These are phyloP conservation scores for Lodderomyces jiufengensis DNA, from an alignment of 1,139 yeast species.

Conservation along the genomic window DNA sequence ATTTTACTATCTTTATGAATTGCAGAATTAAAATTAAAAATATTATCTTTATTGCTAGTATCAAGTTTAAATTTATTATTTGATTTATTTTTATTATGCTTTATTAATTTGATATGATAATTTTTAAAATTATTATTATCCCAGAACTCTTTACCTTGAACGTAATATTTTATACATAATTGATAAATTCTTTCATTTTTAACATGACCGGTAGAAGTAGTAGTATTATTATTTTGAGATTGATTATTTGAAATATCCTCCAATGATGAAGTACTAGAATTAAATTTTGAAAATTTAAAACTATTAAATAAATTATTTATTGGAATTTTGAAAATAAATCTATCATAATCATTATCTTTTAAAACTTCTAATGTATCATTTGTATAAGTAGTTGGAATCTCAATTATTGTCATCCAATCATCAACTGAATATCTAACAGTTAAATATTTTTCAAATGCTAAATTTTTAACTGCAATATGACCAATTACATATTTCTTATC, in stretches of 20 bases:
- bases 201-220: neutral
- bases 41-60: too few relatives aligned
- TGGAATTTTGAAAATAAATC: conserved; percentile 55
- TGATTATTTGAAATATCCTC: conserved; percentile 8
- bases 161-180: conserved; percentile 59
- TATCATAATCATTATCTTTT: conserved; percentile 49
- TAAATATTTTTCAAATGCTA: conserved; percentile 62
- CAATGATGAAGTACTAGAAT: conserved; percentile 8
- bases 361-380: conserved; percentile 56
- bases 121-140: conserved; percentile 66
- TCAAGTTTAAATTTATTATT: too few relatives aligned
- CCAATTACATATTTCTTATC: conserved; percentile 62
- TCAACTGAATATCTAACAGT: conserved; percentile 65
- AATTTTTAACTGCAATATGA: conserved; percentile 67
- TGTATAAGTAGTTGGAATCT: conserved; percentile 62
- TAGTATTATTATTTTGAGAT: neutral
- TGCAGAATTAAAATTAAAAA: too few relatives aligned
- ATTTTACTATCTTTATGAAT: conserved; percentile 13
- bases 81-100: conserved; percentile 8
- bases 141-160: conserved; percentile 60
- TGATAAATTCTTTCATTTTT: conserved; percentile 23
- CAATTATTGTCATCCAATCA: conserved; percentile 69
- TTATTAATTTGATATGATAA: conserved; percentile 51
- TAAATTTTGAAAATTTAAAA: conserved; percentile 17
- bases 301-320: conserved; percentile 37